phyloP scores from a whole-genome alignment of 345 rosid genomes.

The Hypericum perforatum region DNA sequence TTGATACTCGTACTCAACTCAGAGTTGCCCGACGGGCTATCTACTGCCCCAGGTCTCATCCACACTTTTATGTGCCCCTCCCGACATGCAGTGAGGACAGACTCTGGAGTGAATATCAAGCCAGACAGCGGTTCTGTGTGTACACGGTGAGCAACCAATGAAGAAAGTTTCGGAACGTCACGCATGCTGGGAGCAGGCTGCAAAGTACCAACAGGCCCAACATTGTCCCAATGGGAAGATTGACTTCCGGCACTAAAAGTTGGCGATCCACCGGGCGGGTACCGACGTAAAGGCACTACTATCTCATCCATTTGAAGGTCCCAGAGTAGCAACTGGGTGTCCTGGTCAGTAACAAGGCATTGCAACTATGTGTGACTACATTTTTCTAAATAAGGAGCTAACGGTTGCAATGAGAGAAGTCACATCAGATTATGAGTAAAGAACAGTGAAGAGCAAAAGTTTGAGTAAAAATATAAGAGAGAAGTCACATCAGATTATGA shows the following conservation, averaged over 20 bases:
- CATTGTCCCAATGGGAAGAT: conserved; percentile 95
- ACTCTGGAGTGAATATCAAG: conserved; percentile 77
- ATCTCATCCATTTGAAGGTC: conserved; percentile 98
- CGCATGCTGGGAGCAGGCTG: conserved; percentile 93
- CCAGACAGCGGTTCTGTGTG: conserved; percentile 95
- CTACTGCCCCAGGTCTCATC: conserved; percentile 66
- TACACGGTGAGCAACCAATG: conserved; percentile 76
- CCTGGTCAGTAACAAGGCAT: conserved; percentile 33
- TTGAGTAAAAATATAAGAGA: neutral
- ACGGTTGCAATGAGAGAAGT: too few species aligned
- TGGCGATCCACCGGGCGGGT: conserved; percentile 92
- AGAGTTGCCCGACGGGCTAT: conserved; percentile 14
- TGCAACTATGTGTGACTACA: neutral
- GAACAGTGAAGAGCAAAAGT: neutral
- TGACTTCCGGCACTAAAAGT: conserved; percentile 96
- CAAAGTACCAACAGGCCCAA: conserved; percentile 59
- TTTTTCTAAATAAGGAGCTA: too few species aligned
- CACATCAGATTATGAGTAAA: too few species aligned
- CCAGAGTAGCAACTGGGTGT: conserved; percentile 92
- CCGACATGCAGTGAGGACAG: conserved; percentile 75
- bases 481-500: too few species aligned
- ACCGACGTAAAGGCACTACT: conserved; percentile 83
- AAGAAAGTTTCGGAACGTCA: conserved; percentile 89
- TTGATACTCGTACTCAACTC: too few species aligned
- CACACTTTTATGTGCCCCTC: conserved; percentile 95